These are phyloP conservation scores for Curvularia sp. DNA, from an alignment of 2,329 filamentous ascomycete species.

Conservation along the genomic window DNA sequence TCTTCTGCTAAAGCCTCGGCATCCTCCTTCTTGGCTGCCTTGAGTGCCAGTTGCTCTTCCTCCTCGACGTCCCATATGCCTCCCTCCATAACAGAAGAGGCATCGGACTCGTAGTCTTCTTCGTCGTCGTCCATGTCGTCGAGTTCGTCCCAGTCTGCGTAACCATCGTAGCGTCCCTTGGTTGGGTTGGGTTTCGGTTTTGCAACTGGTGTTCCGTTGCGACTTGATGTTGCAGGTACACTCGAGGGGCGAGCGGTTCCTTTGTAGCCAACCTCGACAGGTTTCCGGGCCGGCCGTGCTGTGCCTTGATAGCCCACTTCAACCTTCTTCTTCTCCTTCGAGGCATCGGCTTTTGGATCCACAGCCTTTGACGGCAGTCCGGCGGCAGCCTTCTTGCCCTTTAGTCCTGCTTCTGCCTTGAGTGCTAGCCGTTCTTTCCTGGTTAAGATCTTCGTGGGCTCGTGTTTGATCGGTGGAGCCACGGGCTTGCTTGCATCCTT, in stretches of 20 bases:
- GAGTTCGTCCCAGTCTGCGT: constrained; percentile 50
- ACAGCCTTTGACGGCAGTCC: constrained; percentile 21
- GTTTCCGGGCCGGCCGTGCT: constrained; percentile 51
- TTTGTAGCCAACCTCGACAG: constrained; percentile 47
- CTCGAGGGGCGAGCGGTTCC: constrained; percentile 44
- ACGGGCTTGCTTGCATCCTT: constrained; percentile 56
- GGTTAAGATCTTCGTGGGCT: constrained; percentile 70
- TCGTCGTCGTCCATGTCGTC: constrained; percentile 63
- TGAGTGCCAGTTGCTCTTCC: constrained; percentile 70
- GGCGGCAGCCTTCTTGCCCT: constrained; percentile 42
- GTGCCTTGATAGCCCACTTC: constrained; percentile 58
- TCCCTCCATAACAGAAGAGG: constrained; percentile 79
- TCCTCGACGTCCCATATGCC: constrained; percentile 75
- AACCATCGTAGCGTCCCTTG: constrained; percentile 48
- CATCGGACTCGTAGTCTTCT: constrained; percentile 68
- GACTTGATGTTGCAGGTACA: constrained; percentile 33
- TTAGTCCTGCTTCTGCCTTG: constrained; percentile 53
- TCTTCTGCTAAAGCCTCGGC: constrained; percentile 67
- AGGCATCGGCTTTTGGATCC: constrained; percentile 35
- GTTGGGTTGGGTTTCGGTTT: constrained; percentile 40
- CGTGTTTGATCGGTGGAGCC: constrained; percentile 76
- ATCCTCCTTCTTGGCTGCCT: constrained; percentile 71
- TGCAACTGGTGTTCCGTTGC: constrained; percentile 32
- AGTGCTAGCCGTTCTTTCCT: constrained; percentile 61
- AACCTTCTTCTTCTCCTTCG: constrained; percentile 48